phyloP scores from a whole-genome alignment of 345 rosid species.

The Salix koriyanagi region DNA sequence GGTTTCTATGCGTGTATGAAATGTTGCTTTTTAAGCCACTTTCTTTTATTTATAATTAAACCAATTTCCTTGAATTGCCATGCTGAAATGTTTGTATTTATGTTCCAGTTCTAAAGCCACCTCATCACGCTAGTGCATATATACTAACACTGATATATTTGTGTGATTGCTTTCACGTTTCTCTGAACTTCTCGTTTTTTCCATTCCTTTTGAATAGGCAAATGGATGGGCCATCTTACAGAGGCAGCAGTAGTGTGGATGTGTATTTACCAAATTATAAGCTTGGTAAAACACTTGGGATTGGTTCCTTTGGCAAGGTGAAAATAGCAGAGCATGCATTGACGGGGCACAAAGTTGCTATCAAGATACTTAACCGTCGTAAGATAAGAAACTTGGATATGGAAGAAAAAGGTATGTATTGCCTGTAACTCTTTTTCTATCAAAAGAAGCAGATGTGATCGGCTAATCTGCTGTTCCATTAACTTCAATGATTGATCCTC shows the following conservation, averaged over 20 bases:
- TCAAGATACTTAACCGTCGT: slow-evolving; percentile 87
- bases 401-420: slow-evolving; percentile 81
- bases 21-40: background rate
- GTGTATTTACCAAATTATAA: slow-evolving; percentile 60
- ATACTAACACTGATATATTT: background rate
- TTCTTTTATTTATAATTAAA: background rate
- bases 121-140: background rate
- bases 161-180: background rate
- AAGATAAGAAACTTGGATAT: slow-evolving; percentile 73
- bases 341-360: slow-evolving; percentile 90
- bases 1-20: background rate
- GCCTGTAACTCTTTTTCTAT: background rate
- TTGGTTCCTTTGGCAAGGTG: slow-evolving; percentile 92
- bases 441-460: background rate
- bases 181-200: background rate
- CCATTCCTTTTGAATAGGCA: slow-evolving; percentile 12
- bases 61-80: background rate
- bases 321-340: slow-evolving; percentile 81
- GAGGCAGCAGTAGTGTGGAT: slow-evolving; percentile 52
- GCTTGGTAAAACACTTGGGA: slow-evolving; percentile 83
- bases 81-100: background rate
- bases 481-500: background rate
- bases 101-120: background rate
- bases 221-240: slow-evolving; percentile 50
- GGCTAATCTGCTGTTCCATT: background rate